Conservation (phyloP, 768 basidiomycete genomes). For the Termitomyces sp. region DNA sequence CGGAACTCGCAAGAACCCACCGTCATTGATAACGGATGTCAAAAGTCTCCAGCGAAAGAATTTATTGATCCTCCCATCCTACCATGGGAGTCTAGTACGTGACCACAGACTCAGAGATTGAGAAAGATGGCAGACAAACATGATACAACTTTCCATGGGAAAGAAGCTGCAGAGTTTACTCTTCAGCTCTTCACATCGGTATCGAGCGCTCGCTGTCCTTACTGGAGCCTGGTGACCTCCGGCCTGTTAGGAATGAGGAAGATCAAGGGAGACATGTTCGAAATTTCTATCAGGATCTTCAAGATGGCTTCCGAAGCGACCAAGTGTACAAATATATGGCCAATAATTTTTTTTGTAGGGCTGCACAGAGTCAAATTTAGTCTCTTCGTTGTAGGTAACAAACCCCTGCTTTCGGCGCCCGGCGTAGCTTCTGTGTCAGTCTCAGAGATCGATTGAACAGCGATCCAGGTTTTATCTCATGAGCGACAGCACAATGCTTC, state of each 20-base stretch:
- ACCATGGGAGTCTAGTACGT: no score
- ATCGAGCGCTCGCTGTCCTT: not conserved
- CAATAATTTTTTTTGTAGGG: not conserved
- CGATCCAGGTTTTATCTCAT: no score
- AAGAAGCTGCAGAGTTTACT: no score
- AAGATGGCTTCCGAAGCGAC: not conserved
- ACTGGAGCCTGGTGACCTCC: not conserved
- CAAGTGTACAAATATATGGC: not conserved
- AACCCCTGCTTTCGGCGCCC: not conserved
- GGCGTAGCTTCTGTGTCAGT: not conserved
- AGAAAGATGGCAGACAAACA: not conserved
- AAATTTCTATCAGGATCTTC: not conserved
- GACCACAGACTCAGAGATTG: not conserved
- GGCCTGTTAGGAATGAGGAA: not conserved
- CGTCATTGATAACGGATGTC: not conserved
- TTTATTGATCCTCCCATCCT: not conserved
- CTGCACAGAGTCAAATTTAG: not conserved
- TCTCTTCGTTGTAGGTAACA: not conserved
- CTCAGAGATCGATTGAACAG: no score
- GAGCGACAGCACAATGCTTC: not conserved
- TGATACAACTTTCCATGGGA: not conserved
- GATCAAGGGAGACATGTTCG: not conserved
- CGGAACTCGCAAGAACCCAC: not conserved
- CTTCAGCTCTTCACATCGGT: not conserved
- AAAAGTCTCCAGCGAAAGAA: not conserved